phyloP scores from a whole-genome alignment of 1,139 yeast genomes.

The Entelexis sorbosivorans region DNA sequence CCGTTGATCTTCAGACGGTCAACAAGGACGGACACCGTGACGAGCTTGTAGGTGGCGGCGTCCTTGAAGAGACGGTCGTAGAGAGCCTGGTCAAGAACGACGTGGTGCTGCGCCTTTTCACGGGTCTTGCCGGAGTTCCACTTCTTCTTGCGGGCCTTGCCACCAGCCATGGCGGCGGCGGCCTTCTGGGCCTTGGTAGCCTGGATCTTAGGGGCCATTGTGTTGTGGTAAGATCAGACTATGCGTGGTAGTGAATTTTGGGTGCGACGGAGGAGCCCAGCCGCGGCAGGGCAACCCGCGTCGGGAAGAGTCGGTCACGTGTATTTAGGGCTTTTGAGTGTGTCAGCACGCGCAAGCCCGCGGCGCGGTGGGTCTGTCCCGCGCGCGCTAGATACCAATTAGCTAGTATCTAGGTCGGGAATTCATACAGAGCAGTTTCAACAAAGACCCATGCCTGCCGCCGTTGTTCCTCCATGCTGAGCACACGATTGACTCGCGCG shows the following conservation, averaged over 20 bases:
- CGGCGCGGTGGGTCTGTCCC: not conserved
- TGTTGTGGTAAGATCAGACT: conserved; percentile 11
- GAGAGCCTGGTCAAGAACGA: conserved; percentile 94
- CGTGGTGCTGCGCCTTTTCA: conserved; percentile 99
- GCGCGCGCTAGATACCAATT: too few relatives aligned
- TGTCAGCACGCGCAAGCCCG: not conserved
- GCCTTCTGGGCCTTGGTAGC: conserved; percentile 99
- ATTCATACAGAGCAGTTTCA: too few relatives aligned
- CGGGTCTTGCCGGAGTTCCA: conserved; percentile 99
- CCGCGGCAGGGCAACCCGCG: conserved; percentile 6
- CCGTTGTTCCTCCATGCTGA: too few relatives aligned
- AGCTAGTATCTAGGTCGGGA: too few relatives aligned
- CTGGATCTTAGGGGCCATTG: conserved; percentile 99
- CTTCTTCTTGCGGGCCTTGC: conserved; percentile 99
- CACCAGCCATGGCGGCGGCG: conserved; percentile 99
- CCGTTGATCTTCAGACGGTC: conserved; percentile 99
- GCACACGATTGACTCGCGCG: too few relatives aligned
- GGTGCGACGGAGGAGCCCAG: conserved; percentile 9
- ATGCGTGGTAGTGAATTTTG: conserved; percentile 14
- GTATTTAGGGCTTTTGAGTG: conserved; percentile 14
- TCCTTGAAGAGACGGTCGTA: conserved; percentile 99
- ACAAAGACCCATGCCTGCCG: too few relatives aligned
- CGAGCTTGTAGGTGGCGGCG: conserved; percentile 97
- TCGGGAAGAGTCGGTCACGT: conserved; percentile 18
- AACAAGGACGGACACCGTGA: conserved; percentile 94